Base-by-base conservation (phyloP, 140 eudicot genomes). In the Erigeron philadelphicus region DNA sequence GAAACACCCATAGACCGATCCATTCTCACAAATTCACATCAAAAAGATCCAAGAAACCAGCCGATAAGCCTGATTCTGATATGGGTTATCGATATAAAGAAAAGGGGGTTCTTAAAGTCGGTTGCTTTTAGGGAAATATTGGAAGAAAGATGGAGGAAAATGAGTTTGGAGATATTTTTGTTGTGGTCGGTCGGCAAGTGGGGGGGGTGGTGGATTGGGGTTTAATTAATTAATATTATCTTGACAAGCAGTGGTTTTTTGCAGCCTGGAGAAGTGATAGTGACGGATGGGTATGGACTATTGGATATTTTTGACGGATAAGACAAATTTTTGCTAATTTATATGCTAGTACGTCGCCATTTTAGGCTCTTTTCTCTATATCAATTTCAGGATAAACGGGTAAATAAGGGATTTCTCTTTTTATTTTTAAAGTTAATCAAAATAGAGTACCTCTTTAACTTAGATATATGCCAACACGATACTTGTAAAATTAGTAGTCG, bases 121-220 rank as follows among this genome's bases (percentile, higher is more conserved):
- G 84, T 82, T 63, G 61, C 70, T 82, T 82, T 71, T 38, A 71
- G 50, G 75, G 53, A 74, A 62, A 74, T 60, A 7, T 58, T 40
- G 6, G 18, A 59, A 55, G 72, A 23, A 68, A 47, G 38, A 31
- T 31, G 38, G 38, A 31, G 38, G 38, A 31, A 31, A 31, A 31
- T 31, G 38, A 0, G 38, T 3, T 31, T 13, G 31, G 45, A 72
- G 76, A 72, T 72, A 76, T 58, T 81, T 64, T 68, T 43, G 81
- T 71, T 56, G 81, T 56, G 87, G 84, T 79, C 84, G 87, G 84
- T 79, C 86, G 80, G 81, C 81, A 64, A 70, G 47, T 58, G 75
- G 57, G 67, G 67, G 55, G 43, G 77, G 58, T 70, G 54, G 68
- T 10, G 77, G 44, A 31, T 70, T 62, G 60, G 54, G 61, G 60